phyloP scores from a whole-genome alignment of 2,329 filamentous ascomycete genomes.

The Chrysosporium queenslandicum region DNA sequence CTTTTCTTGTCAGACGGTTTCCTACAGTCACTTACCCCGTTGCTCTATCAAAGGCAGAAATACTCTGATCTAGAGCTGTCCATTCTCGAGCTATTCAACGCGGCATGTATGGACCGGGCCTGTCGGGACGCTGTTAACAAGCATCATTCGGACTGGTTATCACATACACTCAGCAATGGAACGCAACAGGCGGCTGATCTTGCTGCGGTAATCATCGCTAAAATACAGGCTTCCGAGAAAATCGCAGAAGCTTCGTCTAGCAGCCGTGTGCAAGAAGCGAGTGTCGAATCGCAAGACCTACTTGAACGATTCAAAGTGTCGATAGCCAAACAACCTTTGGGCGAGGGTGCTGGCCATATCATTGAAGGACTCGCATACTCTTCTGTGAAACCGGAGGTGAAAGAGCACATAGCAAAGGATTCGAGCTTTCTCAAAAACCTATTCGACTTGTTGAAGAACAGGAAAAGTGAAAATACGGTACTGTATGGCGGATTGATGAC shows the following conservation, averaged over 20 bases:
- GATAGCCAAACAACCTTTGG: constrained; percentile 32
- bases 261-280: constrained; percentile 29
- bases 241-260: constrained; percentile 25
- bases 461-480: constrained; percentile 55
- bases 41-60: constrained; percentile 73
- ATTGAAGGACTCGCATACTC: constrained; percentile 90
- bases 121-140: constrained; percentile 78
- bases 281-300: constrained; percentile 43
- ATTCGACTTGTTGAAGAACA: constrained; percentile 40
- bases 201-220: constrained; percentile 66
- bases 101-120: constrained; percentile 72
- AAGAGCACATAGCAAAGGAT: constrained; percentile 67
- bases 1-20: constrained; percentile 88
- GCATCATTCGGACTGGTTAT: constrained; percentile 77
- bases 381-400: constrained; percentile 73
- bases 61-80: constrained; percentile 77
- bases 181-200: constrained; percentile 43
- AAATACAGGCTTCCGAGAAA: constrained; percentile 39
- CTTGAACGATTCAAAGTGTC: constrained; percentile 46
- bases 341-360: constrained; percentile 57
- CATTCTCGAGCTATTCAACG: constrained; percentile 79
- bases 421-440: constrained; percentile 58
- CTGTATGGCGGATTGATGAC: constrained; percentile 82
- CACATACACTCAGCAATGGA: constrained; percentile 67
- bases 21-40: constrained; percentile 60